Evolutionary conservation across 129 eudicot species (phyloP).

Genomic region (Flaveria brownii): DNA sequence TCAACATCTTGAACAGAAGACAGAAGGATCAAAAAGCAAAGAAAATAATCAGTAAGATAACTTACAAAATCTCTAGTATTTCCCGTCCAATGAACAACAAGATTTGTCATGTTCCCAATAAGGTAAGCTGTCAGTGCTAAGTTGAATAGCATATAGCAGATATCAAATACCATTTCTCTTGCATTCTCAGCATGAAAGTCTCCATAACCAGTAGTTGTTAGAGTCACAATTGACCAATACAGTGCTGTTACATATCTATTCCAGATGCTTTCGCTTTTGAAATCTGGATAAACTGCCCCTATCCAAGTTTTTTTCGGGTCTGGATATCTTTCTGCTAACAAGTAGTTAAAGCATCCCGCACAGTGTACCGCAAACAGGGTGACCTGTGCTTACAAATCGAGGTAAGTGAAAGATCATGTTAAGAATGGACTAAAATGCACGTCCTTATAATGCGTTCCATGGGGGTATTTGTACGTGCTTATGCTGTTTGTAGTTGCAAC

Average conservation of each 20-base stretch:
- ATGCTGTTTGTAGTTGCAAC: neutral
- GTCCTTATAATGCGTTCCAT: neutral
- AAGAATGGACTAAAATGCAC: conserved; percentile 5
- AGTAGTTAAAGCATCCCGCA: conserved; percentile 91
- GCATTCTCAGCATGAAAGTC: conserved; percentile 86
- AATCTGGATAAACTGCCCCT: conserved; percentile 73
- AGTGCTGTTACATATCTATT: conserved; percentile 67
- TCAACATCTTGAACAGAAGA: conserved; percentile 14
- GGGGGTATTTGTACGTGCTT: neutral
- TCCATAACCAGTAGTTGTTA: conserved; percentile 95
- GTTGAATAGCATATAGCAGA: conserved; percentile 84
- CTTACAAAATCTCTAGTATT: conserved; percentile 87
- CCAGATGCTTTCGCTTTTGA: conserved; percentile 68
- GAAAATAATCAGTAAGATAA: conserved; percentile 21
- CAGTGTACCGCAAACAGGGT: conserved; percentile 89
- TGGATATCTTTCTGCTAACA: conserved; percentile 86
- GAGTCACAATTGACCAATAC: conserved; percentile 91
- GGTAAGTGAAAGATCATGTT: conserved; percentile 13
- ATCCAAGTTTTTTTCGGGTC: conserved; percentile 85
- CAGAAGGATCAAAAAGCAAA: neutral
- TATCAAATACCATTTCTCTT: conserved; percentile 84
- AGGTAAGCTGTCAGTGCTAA: conserved; percentile 86
- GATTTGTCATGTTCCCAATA: conserved; percentile 97
- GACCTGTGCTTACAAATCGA: conserved; percentile 49
- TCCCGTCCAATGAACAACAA: conserved; percentile 91